A percentile compares a stretch with the other conserved stretches of the same genome.
These are phyloP conservation scores for Daphne laureola DNA, from an alignment of 441 rosid genomes.

Conservation along the genomic window DNA sequence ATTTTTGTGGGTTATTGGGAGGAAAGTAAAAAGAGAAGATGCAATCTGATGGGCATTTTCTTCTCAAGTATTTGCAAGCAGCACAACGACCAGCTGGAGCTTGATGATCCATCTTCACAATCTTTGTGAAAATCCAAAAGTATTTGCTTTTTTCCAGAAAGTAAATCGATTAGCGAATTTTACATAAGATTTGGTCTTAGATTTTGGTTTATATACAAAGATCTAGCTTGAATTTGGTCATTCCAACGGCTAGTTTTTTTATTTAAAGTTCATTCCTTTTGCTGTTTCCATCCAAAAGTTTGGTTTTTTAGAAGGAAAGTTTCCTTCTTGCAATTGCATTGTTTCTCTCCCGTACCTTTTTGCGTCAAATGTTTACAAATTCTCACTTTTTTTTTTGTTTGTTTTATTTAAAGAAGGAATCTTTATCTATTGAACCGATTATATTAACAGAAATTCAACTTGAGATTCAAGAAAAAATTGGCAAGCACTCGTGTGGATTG, in stretches of 20 bases:
- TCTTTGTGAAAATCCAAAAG: slow-evolving; percentile 1
- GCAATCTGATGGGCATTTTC: slow-evolving; percentile 53
- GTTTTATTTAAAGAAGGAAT: no score
- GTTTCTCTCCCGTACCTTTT: no score
- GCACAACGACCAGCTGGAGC: slow-evolving; percentile 32
- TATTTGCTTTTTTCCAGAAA: neutral
- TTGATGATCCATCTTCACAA: neutral
- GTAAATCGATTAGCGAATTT: neutral
- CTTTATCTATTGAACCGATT: neutral
- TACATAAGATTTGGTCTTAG: no score
- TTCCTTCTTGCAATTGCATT: no score
- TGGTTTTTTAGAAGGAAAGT: no score
- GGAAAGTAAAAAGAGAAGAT: slow-evolving; percentile 58
- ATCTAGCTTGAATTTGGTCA: neutral
- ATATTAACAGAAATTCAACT: neutral
- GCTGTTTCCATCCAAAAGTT: no score
- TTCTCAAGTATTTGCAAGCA: slow-evolving; percentile 50
- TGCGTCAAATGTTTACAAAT: no score
- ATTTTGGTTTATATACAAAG: neutral
- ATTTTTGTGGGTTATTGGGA: slow-evolving; percentile 36
- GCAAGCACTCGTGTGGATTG: slow-evolving; percentile 30
- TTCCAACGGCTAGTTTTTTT: slow-evolving; percentile 12
- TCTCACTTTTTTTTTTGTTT: no score
- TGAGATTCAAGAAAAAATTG: slow-evolving; percentile 3
- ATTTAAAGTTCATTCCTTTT: neutral